Percentiles rank a stretch among this genome's conserved stretches.
Conservation (phyloP, 2,329 filamentous ascomycete genomes). For the Botrytis hyacinthi region DNA sequence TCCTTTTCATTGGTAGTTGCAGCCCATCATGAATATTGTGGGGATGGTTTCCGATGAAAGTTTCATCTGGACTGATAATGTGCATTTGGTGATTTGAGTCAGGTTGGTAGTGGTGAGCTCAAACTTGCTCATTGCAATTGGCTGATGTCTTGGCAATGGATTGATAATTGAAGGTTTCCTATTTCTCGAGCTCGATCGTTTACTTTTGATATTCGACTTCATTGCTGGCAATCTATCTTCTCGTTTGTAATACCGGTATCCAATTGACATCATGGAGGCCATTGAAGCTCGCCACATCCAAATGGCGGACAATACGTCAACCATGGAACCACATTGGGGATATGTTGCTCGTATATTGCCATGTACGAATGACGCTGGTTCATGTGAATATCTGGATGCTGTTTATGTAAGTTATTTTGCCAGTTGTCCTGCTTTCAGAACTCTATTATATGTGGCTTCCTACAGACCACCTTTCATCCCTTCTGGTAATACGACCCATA, state of each 20-base stretch:
- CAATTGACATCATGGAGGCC: conserved; percentile 9
- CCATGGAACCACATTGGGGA: conserved; percentile 46
- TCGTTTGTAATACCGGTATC: background rate
- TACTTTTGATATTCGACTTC: background rate
- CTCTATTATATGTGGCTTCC: too few species aligned
- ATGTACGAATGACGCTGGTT: conserved; percentile 56
- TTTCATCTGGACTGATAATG: conserved; percentile 3
- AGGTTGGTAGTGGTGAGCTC: background rate
- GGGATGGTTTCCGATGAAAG: background rate
- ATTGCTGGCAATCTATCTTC: background rate
- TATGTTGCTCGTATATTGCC: conserved; percentile 52
- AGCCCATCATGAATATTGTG: background rate
- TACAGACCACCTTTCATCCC: background rate
- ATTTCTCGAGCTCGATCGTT: background rate
- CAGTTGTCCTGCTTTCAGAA: background rate
- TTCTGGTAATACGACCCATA: background rate
- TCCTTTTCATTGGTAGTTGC: background rate
- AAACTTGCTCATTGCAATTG: conserved; percentile 17
- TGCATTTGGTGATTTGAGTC: background rate
- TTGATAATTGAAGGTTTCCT: conserved; percentile 12
- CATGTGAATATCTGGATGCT: conserved; percentile 56
- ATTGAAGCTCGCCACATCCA: conserved; percentile 21
- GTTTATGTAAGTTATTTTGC: conserved; percentile 45
- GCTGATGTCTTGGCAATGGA: conserved; percentile 3
- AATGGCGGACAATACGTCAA: conserved; percentile 20